A percentile compares a stretch with the other conserved stretches of the same genome.
phyloP scores from a whole-genome alignment of 1,284 basidiomycete genomes.

The Schizophyllum commune region DNA sequence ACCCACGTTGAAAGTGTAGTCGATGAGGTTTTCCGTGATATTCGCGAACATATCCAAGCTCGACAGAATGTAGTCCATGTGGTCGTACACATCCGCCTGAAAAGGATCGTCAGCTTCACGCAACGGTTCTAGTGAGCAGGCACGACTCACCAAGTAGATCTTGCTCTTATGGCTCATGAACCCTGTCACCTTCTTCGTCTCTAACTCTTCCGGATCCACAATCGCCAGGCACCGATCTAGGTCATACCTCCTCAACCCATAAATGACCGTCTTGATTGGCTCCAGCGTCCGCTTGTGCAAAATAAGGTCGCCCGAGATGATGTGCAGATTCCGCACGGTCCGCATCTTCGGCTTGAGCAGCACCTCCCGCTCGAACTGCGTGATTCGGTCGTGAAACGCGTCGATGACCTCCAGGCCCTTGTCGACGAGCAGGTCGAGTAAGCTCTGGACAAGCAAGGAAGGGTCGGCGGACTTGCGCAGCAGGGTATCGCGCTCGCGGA shows the following conservation, averaged over 20 bases:
- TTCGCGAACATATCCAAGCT: slow-evolving; percentile 64
- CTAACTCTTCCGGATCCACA: slow-evolving; percentile 28
- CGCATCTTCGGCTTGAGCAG: slow-evolving; percentile 51
- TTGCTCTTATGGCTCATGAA: slow-evolving; percentile 65
- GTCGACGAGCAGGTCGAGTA: slow-evolving; percentile 64
- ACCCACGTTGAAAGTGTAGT: slow-evolving; percentile 62
- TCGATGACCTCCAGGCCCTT: slow-evolving; percentile 59
- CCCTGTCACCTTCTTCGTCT: slow-evolving; percentile 28
- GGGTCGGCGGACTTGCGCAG: slow-evolving; percentile 54
- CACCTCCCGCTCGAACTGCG: slow-evolving; percentile 52
- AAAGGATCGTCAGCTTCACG: slow-evolving; percentile 2
- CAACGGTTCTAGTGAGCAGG: not conserved
- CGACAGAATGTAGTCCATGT: slow-evolving; percentile 60
- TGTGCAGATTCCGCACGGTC: slow-evolving; percentile 55
- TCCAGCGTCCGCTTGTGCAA: slow-evolving; percentile 62
- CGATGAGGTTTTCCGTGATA: slow-evolving; percentile 61
- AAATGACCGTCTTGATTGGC: slow-evolving; percentile 58
- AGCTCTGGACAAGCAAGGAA: slow-evolving; percentile 51
- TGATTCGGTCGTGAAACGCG: slow-evolving; percentile 54
- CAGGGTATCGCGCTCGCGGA: slow-evolving; percentile 49
- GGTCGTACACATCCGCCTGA: slow-evolving; percentile 63
- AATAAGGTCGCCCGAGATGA: slow-evolving; percentile 61
- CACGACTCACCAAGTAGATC: slow-evolving; percentile 50
- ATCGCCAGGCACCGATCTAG: slow-evolving; percentile 53
- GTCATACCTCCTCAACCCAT: slow-evolving; percentile 60